Evolutionary conservation across 768 basidiomycete genomes (phyloP).

Genomic region (Tylopilus plumbeoviolaceoides): DNA sequence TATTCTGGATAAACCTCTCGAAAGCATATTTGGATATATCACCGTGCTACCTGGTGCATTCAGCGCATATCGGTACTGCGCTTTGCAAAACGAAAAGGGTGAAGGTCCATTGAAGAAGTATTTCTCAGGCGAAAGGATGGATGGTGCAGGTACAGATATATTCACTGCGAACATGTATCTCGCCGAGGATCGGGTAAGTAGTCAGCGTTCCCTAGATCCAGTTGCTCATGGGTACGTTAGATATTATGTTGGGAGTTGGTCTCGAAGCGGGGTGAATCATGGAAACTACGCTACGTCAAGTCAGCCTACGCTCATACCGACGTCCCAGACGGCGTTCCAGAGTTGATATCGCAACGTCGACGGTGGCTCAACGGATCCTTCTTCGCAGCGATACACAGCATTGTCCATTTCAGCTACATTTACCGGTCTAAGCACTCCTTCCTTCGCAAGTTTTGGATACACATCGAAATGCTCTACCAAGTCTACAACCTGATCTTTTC

Average conservation of each 20-base stretch:
- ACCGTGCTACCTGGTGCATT: too few species aligned
- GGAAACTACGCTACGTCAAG: conserved; percentile 96
- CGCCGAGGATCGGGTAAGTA: conserved; percentile 75
- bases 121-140: conserved; percentile 30
- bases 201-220: conserved; percentile 16
- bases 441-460: conserved; percentile 58
- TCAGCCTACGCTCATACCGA: conserved; percentile 90
- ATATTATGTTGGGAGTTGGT: conserved; percentile 62
- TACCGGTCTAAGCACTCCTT: conserved; percentile 64
- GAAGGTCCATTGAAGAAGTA: too few species aligned
- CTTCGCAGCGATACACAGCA: conserved; percentile 93
- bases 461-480: not conserved
- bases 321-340: conserved; percentile 94
- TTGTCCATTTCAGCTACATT: conserved; percentile 90
- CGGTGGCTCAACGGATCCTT: conserved; percentile 41
- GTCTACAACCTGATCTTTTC: not conserved
- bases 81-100: too few species aligned
- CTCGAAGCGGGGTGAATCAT: conserved; percentile 74
- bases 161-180: conserved; percentile 97
- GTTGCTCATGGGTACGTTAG: conserved; percentile 32
- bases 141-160: conserved; percentile 81
- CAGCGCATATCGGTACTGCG: too few species aligned
- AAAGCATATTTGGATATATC: too few species aligned
- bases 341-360: conserved; percentile 89
- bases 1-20: too few species aligned